Conservation (phyloP, 129 eudicot genomes). For the Saussurea involucrata region DNA sequence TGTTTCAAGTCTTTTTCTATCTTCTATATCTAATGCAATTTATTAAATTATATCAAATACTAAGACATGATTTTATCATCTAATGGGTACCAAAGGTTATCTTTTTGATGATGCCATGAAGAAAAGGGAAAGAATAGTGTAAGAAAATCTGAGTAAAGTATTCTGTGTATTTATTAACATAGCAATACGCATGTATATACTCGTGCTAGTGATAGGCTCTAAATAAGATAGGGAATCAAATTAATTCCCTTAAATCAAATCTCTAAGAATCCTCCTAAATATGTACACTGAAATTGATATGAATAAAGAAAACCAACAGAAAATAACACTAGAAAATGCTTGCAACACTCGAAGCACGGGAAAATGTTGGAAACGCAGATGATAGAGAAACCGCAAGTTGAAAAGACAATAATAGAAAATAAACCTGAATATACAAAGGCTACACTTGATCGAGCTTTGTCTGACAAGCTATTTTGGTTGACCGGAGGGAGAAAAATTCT, state of each 20-base stretch:
- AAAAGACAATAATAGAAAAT: too few species aligned
- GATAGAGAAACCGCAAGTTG: too few species aligned
- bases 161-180: background rate
- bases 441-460: too few species aligned
- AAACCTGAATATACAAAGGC: too few species aligned
- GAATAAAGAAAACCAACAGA: too few species aligned
- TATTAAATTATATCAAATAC: background rate
- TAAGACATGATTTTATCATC: background rate
- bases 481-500: too few species aligned
- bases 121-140: background rate
- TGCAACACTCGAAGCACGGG: too few species aligned
- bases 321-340: background rate
- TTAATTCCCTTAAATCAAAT: background rate
- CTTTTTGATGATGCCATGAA: background rate
- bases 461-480: too few species aligned
- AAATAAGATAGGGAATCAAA: background rate
- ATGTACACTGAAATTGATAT: background rate
- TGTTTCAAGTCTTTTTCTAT: background rate
- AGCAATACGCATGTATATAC: background rate
- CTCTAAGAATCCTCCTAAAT: background rate
- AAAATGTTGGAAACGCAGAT: too few species aligned
- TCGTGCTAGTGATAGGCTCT: background rate
- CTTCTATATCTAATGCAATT: background rate
- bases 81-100: background rate
- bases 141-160: background rate